A percentile compares a stretch with the other conserved stretches of the same genome.
phyloP scores from a whole-genome alignment of 1,139 yeast genomes.

The Pichia kudriavzevii region DNA sequence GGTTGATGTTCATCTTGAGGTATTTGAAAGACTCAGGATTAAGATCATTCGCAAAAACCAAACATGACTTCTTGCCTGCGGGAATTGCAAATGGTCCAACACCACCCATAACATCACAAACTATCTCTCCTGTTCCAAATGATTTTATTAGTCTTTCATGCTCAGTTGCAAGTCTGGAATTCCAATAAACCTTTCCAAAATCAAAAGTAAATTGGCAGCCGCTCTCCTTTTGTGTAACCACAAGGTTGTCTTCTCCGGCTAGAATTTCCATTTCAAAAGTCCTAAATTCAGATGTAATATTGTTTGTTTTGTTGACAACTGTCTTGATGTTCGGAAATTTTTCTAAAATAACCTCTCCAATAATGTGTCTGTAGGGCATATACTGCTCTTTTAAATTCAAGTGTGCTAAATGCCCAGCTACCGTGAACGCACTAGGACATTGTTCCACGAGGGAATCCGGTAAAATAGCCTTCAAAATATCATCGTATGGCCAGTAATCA shows the following conservation, averaged over 20 bases:
- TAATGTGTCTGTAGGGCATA: slow-evolving; percentile 70
- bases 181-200: slow-evolving; percentile 95
- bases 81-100: slow-evolving; percentile 98
- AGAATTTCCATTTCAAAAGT: slow-evolving; percentile 91
- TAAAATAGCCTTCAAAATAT: slow-evolving; percentile 64
- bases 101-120: slow-evolving; percentile 96
- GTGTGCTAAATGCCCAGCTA: slow-evolving; percentile 96
- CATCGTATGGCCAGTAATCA: slow-evolving; percentile 83
- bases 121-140: slow-evolving; percentile 59
- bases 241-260: slow-evolving; percentile 69
- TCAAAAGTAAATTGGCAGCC: slow-evolving; percentile 83
- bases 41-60: slow-evolving; percentile 87
- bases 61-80: slow-evolving; percentile 74
- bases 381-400: slow-evolving; percentile 78
- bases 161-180: slow-evolving; percentile 88
- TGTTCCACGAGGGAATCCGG: slow-evolving; percentile 69
- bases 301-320: slow-evolving; percentile 89
- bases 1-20: slow-evolving; percentile 52
- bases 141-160: slow-evolving; percentile 69
- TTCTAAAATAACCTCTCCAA: slow-evolving; percentile 87
- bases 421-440: slow-evolving; percentile 84
- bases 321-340: slow-evolving; percentile 75
- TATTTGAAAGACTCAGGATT: slow-evolving; percentile 80
- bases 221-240: slow-evolving; percentile 84
- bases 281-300: slow-evolving; percentile 80